Evolutionary conservation across 257 asterid species (phyloP).

Genomic region (Capsicum rhomboideum): DNA sequence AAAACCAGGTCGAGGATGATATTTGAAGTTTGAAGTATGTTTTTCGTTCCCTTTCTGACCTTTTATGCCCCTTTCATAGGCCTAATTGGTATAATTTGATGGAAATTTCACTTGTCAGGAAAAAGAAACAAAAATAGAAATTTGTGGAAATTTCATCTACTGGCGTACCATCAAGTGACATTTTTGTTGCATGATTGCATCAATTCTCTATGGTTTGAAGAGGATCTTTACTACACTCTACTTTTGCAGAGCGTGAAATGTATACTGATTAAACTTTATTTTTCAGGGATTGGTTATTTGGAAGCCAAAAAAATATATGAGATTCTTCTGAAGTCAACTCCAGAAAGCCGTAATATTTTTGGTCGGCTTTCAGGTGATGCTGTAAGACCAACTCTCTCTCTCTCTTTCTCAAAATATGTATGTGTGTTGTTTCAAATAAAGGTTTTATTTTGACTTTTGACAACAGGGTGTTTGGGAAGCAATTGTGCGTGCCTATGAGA

Average conservation of each 20-base stretch:
- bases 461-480: conserved; percentile 93
- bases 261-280: neutral
- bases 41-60: neutral
- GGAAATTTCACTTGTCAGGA: neutral
- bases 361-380: conserved; percentile 99
- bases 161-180: neutral
- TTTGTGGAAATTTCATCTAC: neutral
- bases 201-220: neutral
- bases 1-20: neutral
- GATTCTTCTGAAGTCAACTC: conserved; percentile 63
- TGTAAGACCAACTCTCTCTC: conserved; percentile 58
- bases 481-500: conserved; percentile 76
- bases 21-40: neutral
- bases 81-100: neutral
- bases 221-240: neutral
- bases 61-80: neutral
- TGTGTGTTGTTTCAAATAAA: neutral
- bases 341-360: conserved; percentile 93
- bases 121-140: neutral
- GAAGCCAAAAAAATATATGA: conserved; percentile 36
- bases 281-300: no score
- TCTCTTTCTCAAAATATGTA: neutral
- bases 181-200: neutral
- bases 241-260: neutral
- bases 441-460: conserved; percentile 8